Percentiles rank a stretch among this genome's conserved stretches.
These are phyloP conservation scores for Leccinum boreale DNA, from an alignment of 768 basidiomycete genomes.

Conservation along the genomic window DNA sequence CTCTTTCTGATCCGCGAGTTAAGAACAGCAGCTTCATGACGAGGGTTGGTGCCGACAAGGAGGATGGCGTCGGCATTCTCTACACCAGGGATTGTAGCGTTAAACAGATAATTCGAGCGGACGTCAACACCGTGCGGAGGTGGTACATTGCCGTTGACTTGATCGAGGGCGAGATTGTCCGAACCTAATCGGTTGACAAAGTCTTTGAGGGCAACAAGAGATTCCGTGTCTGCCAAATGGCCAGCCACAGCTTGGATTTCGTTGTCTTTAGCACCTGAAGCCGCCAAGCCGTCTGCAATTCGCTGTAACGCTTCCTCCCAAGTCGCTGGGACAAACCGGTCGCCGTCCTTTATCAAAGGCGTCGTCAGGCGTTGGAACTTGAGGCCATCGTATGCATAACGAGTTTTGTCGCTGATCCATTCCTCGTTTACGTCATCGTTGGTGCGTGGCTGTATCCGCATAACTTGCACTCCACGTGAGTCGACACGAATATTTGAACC, in stretches of 20 bases:
- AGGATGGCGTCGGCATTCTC: slow-evolving; percentile 92
- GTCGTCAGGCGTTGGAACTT: slow-evolving; percentile 93
- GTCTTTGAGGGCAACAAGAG: slow-evolving; percentile 91
- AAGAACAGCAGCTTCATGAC: slow-evolving; percentile 95
- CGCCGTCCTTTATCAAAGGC: slow-evolving; percentile 87
- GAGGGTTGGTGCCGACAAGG: slow-evolving; percentile 92
- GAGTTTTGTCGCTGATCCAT: slow-evolving; percentile 99
- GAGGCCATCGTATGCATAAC: slow-evolving; percentile 94
- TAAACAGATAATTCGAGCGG: slow-evolving; percentile 96
- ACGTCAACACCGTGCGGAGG: slow-evolving; percentile 84
- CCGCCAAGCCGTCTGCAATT: slow-evolving; percentile 72
- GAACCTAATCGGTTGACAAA: slow-evolving; percentile 90
- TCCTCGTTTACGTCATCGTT: slow-evolving; percentile 99
- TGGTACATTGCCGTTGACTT: slow-evolving; percentile 57
- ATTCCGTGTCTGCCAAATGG: slow-evolving; percentile 89
- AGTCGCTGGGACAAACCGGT: slow-evolving; percentile 83
- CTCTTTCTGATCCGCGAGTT: slow-evolving; percentile 96
- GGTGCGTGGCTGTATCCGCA: slow-evolving; percentile 94
- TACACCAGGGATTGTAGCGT: slow-evolving; percentile 84
- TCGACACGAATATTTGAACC: slow-evolving; percentile 97
- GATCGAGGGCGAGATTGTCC: slow-evolving; percentile 87
- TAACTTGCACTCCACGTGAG: slow-evolving; percentile 92
- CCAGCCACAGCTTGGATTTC: slow-evolving; percentile 97
- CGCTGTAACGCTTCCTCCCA: slow-evolving; percentile 89
- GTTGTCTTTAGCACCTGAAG: slow-evolving; percentile 81